Conservation (phyloP, 73 alveolate genomes). For the Uronychia setigera region DNA sequence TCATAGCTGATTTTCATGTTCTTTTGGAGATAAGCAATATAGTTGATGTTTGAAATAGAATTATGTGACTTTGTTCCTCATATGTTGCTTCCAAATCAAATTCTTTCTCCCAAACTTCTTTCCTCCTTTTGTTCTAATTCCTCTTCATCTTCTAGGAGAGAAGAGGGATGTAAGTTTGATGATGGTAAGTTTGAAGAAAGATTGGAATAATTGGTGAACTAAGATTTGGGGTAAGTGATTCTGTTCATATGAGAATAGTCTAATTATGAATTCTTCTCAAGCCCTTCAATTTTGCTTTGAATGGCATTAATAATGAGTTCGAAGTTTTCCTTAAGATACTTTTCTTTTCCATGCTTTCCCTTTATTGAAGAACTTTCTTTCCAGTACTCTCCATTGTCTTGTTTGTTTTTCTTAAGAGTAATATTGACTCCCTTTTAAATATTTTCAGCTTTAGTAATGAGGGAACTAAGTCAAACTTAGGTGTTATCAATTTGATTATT, state of each 20-base stretch:
- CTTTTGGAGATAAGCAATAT: too few relatives aligned
- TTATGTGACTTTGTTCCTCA: too few relatives aligned
- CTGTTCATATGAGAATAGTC: background rate
- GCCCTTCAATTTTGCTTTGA: background rate
- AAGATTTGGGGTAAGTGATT: background rate
- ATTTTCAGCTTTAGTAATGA: background rate
- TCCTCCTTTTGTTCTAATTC: too few relatives aligned
- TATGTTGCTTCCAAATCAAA: too few relatives aligned
- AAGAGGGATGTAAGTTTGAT: too few relatives aligned
- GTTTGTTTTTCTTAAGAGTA: background rate
- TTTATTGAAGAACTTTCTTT: background rate
- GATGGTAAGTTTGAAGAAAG: too few relatives aligned
- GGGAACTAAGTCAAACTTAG: background rate
- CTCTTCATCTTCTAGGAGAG: too few relatives aligned
- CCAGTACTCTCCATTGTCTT: background rate
- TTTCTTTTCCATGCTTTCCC: background rate
- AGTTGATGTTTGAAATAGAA: too few relatives aligned
- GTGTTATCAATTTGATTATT: background rate
- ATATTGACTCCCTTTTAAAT: background rate
- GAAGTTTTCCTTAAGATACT: background rate
- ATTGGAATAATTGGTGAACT: too few relatives aligned
- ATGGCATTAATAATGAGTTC: background rate
- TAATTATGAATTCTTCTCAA: background rate
- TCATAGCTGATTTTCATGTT: too few relatives aligned
- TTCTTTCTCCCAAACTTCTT: too few relatives aligned